phyloP scores from a whole-genome alignment of 192 early-diverging fungal genomes.

The Phlyctochytrium bullatum region DNA sequence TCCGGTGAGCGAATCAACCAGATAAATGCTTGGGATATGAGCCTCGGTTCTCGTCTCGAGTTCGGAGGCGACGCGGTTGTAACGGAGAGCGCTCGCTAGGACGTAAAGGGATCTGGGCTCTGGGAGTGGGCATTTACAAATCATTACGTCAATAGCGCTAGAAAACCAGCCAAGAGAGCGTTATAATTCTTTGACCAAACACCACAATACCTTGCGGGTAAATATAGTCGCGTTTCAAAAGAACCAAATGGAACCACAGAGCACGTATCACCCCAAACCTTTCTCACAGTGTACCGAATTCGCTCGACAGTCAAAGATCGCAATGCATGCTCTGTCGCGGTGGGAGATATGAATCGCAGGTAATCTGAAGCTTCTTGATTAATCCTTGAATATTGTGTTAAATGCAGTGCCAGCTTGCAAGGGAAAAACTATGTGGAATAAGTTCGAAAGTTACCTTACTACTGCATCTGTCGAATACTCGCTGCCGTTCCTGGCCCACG shows the following conservation, averaged over 20 bases:
- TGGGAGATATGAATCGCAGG: conserved; percentile 76
- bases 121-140: conserved; percentile 12
- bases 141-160: conserved; percentile 66
- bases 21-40: conserved; percentile 91
- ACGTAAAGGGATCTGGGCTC: conserved; percentile 40
- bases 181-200: conserved; percentile 2
- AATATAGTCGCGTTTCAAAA: conserved; percentile 79
- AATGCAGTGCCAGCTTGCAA: no score
- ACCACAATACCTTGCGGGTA: conserved; percentile 60
- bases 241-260: conserved; percentile 83
- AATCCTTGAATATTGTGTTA: no score
- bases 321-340: conserved; percentile 73
- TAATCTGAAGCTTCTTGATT: conserved; percentile 78
- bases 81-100: conserved; percentile 47
- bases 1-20: conserved; percentile 65
- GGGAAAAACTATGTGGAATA: no score
- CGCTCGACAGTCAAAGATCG: conserved; percentile 67
- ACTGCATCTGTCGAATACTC: no score
- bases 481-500: no score
- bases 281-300: conserved; percentile 46
- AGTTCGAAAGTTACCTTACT: no score
- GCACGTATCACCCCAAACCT: conserved; percentile 40
- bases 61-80: conserved; percentile 36
- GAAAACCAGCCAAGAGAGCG: not conserved
- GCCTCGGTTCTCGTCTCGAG: conserved; percentile 65